Conservation (phyloP, 1,284 basidiomycete genomes). For the Rhodotorula sp. region DNA sequence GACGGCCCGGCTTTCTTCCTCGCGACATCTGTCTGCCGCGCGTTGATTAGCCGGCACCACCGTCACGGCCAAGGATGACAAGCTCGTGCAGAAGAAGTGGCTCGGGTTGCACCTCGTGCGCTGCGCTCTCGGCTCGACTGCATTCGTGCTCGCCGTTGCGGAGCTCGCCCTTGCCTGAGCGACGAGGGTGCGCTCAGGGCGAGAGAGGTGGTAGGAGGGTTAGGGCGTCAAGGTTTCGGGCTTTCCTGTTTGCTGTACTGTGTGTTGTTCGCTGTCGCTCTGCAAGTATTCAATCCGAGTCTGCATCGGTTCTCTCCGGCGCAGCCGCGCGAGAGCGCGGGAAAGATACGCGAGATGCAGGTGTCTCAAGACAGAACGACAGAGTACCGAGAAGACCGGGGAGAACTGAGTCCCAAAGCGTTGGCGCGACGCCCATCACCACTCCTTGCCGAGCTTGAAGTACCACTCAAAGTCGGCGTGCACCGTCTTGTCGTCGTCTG, state of each 20-base stretch:
- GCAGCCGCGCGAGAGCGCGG: too few relatives aligned
- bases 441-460: conserved; percentile 80
- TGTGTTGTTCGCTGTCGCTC: neutral
- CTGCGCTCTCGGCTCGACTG: neutral
- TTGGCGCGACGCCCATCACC: conserved; percentile 50
- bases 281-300: neutral
- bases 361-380: neutral
- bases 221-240: neutral
- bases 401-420: neutral
- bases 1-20: neutral
- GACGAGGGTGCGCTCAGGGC: neutral
- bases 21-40: neutral
- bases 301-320: neutral
- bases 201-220: neutral
- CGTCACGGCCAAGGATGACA: neutral
- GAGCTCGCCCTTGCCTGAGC: conserved; percentile 5
- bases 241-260: neutral
- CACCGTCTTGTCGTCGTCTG: conserved; percentile 76
- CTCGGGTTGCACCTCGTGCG: neutral
- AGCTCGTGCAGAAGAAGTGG: neutral
- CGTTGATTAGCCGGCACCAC: neutral
- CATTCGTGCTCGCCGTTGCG: neutral
- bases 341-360: too few relatives aligned
- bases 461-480: conserved; percentile 74
- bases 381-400: neutral